These are phyloP conservation scores for Xylaria scruposa DNA, from an alignment of 495 filamentous ascomycete species.

Conservation along the genomic window DNA sequence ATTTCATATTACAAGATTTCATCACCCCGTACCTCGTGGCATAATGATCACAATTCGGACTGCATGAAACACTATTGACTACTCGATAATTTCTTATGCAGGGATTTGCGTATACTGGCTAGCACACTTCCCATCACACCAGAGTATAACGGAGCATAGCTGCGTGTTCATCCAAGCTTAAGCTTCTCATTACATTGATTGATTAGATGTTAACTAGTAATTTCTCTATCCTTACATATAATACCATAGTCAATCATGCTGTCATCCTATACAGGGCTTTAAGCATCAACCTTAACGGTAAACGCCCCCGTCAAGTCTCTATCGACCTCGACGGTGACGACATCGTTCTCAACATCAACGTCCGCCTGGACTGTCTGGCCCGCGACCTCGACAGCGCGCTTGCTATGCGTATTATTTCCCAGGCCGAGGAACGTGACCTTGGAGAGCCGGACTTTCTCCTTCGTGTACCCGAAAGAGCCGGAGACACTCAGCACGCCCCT, in stretches of 20 bases:
- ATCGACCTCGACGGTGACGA: slow-evolving; percentile 1
- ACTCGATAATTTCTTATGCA: neutral
- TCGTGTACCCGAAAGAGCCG: slow-evolving; percentile 61
- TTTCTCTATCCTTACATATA: too few species aligned
- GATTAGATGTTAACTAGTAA: neutral
- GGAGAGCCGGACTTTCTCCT: slow-evolving; percentile 56
- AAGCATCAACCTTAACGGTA: slow-evolving; percentile 16
- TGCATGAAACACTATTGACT: neutral
- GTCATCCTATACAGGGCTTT: neutral
- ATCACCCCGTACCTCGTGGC: neutral
- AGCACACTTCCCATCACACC: neutral
- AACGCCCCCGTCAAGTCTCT: neutral
- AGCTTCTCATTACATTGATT: slow-evolving; percentile 3
- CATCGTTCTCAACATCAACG: slow-evolving; percentile 7
- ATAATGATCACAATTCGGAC: neutral
- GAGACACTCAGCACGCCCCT: slow-evolving; percentile 55
- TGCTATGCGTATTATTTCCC: neutral
- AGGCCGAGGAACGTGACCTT: slow-evolving; percentile 63
- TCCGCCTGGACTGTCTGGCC: neutral
- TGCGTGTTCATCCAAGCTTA: neutral
- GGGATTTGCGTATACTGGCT: neutral
- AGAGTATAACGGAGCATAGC: neutral
- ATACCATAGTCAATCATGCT: neutral
- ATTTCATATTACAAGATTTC: neutral
- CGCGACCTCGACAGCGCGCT: slow-evolving; percentile 5